Base-by-base conservation (phyloP, 352 stramenopile genomes). In the Globisporangium megalacanthum region DNA sequence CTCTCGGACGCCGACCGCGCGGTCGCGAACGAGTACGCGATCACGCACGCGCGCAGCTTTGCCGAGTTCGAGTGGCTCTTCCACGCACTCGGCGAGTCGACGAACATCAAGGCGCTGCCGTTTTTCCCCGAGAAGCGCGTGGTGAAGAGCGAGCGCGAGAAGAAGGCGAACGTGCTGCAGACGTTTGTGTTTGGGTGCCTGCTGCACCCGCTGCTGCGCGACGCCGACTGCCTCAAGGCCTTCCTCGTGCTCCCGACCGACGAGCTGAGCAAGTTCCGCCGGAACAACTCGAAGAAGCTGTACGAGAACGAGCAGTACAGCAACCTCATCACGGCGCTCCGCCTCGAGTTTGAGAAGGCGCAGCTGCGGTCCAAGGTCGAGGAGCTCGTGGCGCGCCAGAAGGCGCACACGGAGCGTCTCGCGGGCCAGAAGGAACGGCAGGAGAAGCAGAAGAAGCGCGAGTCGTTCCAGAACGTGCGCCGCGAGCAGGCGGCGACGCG, bases 51-150 rank as follows among this genome's bases (percentile, higher is more conserved):
- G 60, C 84, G 84, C 60, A 80, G 66, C 46, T 78, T 91, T 41
- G 63, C 71, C n/a, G 84, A 94, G 66, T 92, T 92, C 42, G 82
- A 94, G 64, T 92, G 84, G 82, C 68, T 94, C 17, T 84, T 88
- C 55, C 65, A 72, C 2, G 83, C 83, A 22, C 65, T 91, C n/a
- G 80, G 84, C 14, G 80, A 89, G 33, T 77, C 77, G 59, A 86
- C 81, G 19, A 94, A 92, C 68, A 65, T 77, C 29, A 94, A 94
- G 66, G 82, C 84, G 42, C 56, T 94, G 55, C 84, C 84, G 20
- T 78, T 71, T 64, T 94, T 92, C 61, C 82, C 84, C 1, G 84
- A 94, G 54, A 83, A 86, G 61, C 80, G 82, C 52, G 73, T 70
- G 4, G 61, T 62, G 15, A 73, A 74, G 41, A 29, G 49, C 20